Conservation (phyloP, 179 eudicot species). For the Heliamphora ciliata region DNA sequence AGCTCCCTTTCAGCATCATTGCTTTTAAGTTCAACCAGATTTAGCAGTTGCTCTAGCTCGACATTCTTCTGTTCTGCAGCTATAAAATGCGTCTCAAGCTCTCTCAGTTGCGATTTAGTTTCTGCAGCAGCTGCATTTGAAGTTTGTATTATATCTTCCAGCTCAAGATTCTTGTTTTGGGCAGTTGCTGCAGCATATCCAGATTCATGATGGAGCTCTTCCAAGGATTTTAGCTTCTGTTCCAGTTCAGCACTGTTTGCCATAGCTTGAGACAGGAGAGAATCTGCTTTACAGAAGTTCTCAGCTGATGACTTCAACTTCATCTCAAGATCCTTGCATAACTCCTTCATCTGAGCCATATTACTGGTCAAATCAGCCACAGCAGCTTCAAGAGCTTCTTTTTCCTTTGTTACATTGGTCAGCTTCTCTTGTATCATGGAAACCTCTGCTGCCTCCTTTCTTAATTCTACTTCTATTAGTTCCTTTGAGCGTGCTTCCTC, state of each 20-base stretch:
- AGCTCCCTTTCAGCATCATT: slow-evolving; percentile 32
- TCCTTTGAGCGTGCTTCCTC: slow-evolving; percentile 41
- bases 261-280: slow-evolving; percentile 41
- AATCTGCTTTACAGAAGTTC: slow-evolving; percentile 40
- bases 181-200: slow-evolving; percentile 36
- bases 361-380: slow-evolving; percentile 36
- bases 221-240: slow-evolving; percentile 39
- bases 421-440: slow-evolving; percentile 31
- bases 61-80: slow-evolving; percentile 30
- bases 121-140: slow-evolving; percentile 37
- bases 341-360: slow-evolving; percentile 31
- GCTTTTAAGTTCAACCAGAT: slow-evolving; percentile 30
- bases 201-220: slow-evolving; percentile 50
- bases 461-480: slow-evolving; percentile 22
- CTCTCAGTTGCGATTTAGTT: slow-evolving; percentile 36
- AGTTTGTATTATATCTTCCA: slow-evolving; percentile 34
- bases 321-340: slow-evolving; percentile 39
- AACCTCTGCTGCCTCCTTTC: slow-evolving; percentile 27
- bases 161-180: slow-evolving; percentile 36
- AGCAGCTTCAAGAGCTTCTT: slow-evolving; percentile 35
- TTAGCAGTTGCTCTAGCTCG: slow-evolving; percentile 40
- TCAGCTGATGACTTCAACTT: slow-evolving; percentile 49
- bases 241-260: slow-evolving; percentile 45
- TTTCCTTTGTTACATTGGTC: slow-evolving; percentile 28
- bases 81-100: slow-evolving; percentile 30